Evolutionary conservation across 495 filamentous ascomycete genomes (phyloP).

Genomic region (Aspergillus olivimuriae): DNA sequence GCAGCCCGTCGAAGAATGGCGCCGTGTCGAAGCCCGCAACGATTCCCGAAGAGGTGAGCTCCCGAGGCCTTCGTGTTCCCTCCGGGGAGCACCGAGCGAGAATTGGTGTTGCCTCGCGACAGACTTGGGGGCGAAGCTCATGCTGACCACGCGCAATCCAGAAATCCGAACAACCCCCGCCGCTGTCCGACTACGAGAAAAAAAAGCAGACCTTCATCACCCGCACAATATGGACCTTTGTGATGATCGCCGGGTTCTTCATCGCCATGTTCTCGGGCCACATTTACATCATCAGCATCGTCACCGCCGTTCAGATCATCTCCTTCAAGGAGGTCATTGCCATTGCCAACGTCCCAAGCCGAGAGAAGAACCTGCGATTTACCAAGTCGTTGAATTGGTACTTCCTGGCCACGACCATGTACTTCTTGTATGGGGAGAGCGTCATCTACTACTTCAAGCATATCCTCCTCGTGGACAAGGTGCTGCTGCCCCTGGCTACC

Average conservation of each 20-base stretch:
- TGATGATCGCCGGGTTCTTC: conserved; percentile 96
- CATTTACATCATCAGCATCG: conserved; percentile 89
- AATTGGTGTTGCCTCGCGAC: no score
- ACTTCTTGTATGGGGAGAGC: conserved; percentile 96
- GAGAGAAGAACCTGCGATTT: conserved; percentile 83
- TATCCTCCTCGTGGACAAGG: conserved; percentile 88
- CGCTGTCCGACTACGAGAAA: conserved; percentile 83
- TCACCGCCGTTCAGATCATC: conserved; percentile 89
- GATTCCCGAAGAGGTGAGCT: conserved; percentile 42
- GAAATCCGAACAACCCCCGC: conserved; percentile 39
- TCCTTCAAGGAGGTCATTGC: conserved; percentile 99
- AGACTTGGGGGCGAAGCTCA: not conserved
- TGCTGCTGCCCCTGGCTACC: conserved; percentile 86
- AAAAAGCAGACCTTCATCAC: conserved; percentile 98
- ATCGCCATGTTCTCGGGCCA: conserved; percentile 86
- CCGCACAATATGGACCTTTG: conserved; percentile 93
- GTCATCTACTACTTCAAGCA: conserved; percentile 99
- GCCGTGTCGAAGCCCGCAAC: conserved; percentile 39
- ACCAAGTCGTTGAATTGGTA: conserved; percentile 99
- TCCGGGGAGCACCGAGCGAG: not conserved
- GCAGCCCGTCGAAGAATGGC: conserved; percentile 47
- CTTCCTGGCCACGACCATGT: conserved; percentile 97
- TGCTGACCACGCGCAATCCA: conserved; percentile 16
- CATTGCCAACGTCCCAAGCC: conserved; percentile 89
- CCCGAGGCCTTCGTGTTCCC: not conserved